Evolutionary conservation across 768 basidiomycete species (phyloP).

Genomic region (Mycena vitilis): DNA sequence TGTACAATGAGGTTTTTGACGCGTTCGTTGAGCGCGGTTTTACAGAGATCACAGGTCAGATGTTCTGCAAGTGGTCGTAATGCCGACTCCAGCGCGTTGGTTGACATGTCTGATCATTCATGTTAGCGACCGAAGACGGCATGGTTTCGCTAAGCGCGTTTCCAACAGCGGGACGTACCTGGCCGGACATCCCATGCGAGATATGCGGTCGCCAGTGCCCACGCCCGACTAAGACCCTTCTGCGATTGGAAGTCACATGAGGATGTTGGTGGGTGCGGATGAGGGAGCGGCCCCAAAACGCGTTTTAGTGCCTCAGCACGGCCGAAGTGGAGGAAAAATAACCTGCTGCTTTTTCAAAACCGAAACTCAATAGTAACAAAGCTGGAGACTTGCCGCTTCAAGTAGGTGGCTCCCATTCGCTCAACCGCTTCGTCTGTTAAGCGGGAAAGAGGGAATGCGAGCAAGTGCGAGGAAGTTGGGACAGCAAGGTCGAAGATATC

Average conservation of each 20-base stretch:
- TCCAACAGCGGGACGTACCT: slow-evolving; percentile 61
- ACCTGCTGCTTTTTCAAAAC: slow-evolving; percentile 30
- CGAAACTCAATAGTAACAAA: not conserved
- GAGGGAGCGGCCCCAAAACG: slow-evolving; percentile 78
- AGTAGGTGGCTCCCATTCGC: slow-evolving; percentile 78
- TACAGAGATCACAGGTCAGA: slow-evolving; percentile 77
- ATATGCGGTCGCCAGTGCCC: slow-evolving; percentile 86
- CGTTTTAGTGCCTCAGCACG: slow-evolving; percentile 86
- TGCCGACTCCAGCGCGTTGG: slow-evolving; percentile 76
- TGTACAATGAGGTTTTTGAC: slow-evolving; percentile 76
- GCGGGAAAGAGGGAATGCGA: slow-evolving; percentile 74
- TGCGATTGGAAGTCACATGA: slow-evolving; percentile 80
- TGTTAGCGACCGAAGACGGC: slow-evolving; percentile 1
- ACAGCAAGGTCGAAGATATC: slow-evolving; percentile 82
- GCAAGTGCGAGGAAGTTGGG: slow-evolving; percentile 77
- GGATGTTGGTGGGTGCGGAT: slow-evolving; percentile 77
- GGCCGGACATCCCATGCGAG: slow-evolving; percentile 87
- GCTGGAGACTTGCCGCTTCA: slow-evolving; percentile 60
- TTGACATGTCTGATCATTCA: slow-evolving; percentile 70
- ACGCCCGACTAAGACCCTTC: slow-evolving; percentile 82
- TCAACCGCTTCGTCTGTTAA: slow-evolving; percentile 78
- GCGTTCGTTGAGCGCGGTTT: slow-evolving; percentile 68
- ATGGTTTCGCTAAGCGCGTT: not conserved
- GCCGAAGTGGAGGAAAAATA: slow-evolving; percentile 88
- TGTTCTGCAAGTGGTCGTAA: slow-evolving; percentile 77